Evolutionary conservation across 257 asterid species (phyloP), one percentile per base, ranked within the genome.

Genomic region (Solanum pinnatisectum): DNA sequence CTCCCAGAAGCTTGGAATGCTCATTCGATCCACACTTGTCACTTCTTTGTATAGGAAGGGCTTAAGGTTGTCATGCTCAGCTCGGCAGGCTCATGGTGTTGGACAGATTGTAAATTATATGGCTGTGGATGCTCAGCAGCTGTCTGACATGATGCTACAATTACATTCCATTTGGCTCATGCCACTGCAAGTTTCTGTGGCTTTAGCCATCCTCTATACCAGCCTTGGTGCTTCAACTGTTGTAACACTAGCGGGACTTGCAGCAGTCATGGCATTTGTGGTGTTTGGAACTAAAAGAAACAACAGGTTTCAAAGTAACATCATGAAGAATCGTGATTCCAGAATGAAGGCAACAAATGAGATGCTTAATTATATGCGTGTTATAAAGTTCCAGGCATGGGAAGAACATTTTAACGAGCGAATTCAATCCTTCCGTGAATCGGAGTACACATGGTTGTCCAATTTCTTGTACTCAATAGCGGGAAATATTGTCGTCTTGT

Each of bases 71-170:
- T 93, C 99, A 2, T 94, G 98, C 85, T 97, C 99, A 0, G 98
- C 98, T 2, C 88, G 99, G 12, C 99, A 97, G 86, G 94, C 93
- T 5, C 99, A 97, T 46, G 99, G 99, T 4, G 94, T 97, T 10
- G 99, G 99, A 5, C 99, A 96, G 89, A 97, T 96, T 35, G 99
- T 96, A 30, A 97, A 97, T 87, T 97, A 97, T 89, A 97, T 97
- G 98, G 98, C 98, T 1, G 99, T 97, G 11, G 99, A 97, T 87
- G 98, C 98, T 15, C 99, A 97, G 88, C 99, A 97, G 92, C 94
- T 97, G 1, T 93, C 99, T 0, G 99, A 97, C 87, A 97, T 97
- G 99, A 95, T 97, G 98, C 90, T 96, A 65, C 99, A 96, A 90
- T 91, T 97, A 4, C 98, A 97, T 59, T 89, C 90, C 88, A 46